These are phyloP conservation scores for Immersiporthe knoxdaviesiana DNA, from an alignment of 2,329 filamentous ascomycete genomes.

Conservation along the genomic window DNA sequence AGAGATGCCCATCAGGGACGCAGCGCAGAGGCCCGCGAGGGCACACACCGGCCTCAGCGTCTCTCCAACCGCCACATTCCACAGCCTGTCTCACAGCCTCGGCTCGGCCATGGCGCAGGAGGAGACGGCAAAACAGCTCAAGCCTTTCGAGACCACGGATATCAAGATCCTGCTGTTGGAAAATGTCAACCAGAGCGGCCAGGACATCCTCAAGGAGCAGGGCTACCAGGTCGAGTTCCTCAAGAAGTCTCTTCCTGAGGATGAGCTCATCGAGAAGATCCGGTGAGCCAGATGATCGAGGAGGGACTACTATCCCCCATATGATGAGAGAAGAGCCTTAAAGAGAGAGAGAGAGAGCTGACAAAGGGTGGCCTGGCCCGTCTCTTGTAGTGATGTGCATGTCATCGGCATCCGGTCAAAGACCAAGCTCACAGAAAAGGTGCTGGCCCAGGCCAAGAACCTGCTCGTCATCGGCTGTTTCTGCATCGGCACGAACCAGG, in stretches of 20 bases:
- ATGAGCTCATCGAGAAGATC: conserved; percentile 96
- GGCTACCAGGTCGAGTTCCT: conserved; percentile 95
- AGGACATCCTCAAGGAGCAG: conserved; percentile 78
- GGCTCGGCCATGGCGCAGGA: conserved; percentile 39
- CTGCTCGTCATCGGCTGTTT: conserved; percentile 96
- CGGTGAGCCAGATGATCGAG: conserved; percentile 59
- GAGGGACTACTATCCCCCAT: neutral
- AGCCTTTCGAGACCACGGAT: conserved; percentile 93
- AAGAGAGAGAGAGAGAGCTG: no score
- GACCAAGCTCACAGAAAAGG: conserved; percentile 86
- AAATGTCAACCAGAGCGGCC: conserved; percentile 91
- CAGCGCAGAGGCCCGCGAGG: conserved; percentile 46
- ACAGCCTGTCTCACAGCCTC: conserved; percentile 56
- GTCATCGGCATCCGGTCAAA: conserved; percentile 98
- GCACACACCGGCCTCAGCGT: conserved; percentile 61
- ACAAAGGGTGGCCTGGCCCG: conserved; percentile 15
- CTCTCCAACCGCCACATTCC: conserved; percentile 75
- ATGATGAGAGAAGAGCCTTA: neutral
- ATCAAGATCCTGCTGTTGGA: conserved; percentile 96
- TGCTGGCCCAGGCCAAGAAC: conserved; percentile 88
- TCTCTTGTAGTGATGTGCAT: conserved; percentile 79
- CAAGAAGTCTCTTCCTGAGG: conserved; percentile 88
- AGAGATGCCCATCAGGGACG: conserved; percentile 24
- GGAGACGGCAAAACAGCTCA: conserved; percentile 70
- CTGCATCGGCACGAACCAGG: conserved; percentile 98